Conservation (phyloP, 805 yeast genomes). For the Kodamaea sagamina region DNA sequence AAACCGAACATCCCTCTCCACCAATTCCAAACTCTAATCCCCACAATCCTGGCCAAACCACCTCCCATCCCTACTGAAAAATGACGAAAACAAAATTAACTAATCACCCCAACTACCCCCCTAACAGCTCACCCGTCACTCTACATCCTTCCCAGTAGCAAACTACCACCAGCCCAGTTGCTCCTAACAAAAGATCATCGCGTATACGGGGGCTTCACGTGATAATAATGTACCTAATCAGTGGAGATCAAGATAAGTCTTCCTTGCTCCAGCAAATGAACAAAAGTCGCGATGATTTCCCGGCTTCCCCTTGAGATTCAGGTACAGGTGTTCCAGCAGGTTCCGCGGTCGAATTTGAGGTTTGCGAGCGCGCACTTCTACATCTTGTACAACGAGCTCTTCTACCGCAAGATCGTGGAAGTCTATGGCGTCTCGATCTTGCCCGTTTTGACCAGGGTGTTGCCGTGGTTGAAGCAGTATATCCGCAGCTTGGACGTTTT, state of each 20-base stretch:
- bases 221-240: background rate
- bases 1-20: too few species aligned
- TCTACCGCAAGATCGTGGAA: slow-evolving; percentile 38
- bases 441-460: slow-evolving; percentile 32
- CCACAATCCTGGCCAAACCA: too few species aligned
- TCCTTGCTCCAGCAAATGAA: background rate
- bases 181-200: too few species aligned
- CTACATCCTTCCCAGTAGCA: too few species aligned
- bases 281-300: slow-evolving; percentile 11
- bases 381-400: slow-evolving; percentile 51
- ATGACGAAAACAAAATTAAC: too few species aligned
- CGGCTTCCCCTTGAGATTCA: slow-evolving; percentile 48
- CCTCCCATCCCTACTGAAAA: too few species aligned
- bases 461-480: slow-evolving; percentile 41
- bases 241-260: background rate
- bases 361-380: slow-evolving; percentile 46
- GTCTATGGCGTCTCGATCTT: slow-evolving; percentile 42
- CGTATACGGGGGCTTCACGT: too few species aligned
- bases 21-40: too few species aligned
- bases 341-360: slow-evolving; percentile 37
- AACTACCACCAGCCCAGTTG: too few species aligned
- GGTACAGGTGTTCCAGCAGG: slow-evolving; percentile 31
- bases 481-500: slow-evolving; percentile 42
- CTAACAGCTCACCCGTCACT: too few species aligned
- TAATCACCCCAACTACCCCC: too few species aligned